Percentiles rank a stretch among this genome's conserved stretches.
phyloP scores from a whole-genome alignment of 2,329 filamentous ascomycete genomes.

The Pyricularia sp. region DNA sequence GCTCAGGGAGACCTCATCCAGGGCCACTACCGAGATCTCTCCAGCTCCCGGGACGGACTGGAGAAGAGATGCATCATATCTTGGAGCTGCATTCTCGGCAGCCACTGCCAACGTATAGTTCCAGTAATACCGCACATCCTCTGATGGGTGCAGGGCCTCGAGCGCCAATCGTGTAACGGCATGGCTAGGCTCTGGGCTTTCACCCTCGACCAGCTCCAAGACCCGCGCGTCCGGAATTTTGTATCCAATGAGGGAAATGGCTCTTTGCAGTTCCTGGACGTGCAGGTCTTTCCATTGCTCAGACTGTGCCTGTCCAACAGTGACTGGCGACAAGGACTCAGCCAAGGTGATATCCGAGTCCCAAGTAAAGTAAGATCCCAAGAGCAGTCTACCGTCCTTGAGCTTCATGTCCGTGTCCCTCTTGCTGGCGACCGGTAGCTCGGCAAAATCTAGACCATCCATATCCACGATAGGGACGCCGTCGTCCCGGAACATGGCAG shows the following conservation, averaged over 20 bases:
- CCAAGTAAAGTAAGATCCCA: neutral
- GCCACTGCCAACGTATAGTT: neutral
- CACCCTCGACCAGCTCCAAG: neutral
- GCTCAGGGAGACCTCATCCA: neutral
- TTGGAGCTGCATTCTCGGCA: neutral
- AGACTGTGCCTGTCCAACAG: neutral
- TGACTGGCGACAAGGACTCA: neutral
- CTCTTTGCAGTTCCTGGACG: neutral
- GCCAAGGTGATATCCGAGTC: neutral
- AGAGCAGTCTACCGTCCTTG: neutral
- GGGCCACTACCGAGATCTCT: neutral
- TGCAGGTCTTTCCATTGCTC: neutral
- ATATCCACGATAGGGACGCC: neutral
- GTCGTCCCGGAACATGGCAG: neutral
- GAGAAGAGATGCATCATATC: neutral
- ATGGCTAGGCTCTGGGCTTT: neutral
- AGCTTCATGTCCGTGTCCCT: neutral
- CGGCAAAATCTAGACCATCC: neutral
- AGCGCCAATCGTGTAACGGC: neutral
- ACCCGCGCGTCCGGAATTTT: neutral
- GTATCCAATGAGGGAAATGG: neutral
- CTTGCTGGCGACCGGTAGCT: neutral
- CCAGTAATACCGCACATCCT: neutral
- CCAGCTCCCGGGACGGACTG: neutral
- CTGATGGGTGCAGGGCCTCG: neutral